Base-by-base conservation (phyloP, 345 rosid species). In the Populus tremula region DNA sequence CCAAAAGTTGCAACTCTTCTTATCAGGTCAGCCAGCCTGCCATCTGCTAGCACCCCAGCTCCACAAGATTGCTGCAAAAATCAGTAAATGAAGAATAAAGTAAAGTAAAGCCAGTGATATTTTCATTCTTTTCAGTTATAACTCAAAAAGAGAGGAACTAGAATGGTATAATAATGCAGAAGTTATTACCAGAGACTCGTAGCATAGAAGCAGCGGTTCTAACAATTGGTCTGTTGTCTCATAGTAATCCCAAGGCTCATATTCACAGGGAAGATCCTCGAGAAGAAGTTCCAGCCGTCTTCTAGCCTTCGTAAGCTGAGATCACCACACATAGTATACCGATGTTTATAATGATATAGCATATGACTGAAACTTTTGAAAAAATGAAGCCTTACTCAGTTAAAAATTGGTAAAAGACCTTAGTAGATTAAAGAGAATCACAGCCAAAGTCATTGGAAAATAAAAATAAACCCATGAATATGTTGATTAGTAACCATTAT, bases 251-350 rank as follows among this genome's bases (percentile, higher is more conserved):
- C 84, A 82, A 70, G 91, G 83, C 69, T 92, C 96, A 80, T 84
- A 82, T 75, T 93, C 99, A 82, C 99, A 92, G 23, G 97, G 99
- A 85, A 93, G 91, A 87, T 89, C 97, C 87, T 93, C 99, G 35
- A 96, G 94, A 75, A 90, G 88, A 79, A 90, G 91, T 82, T 96
- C 99, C 81, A 93, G 85, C 80, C 94, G 84, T 76, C 85, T 87
- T 78, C 88, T 80, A 56, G 99, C 86, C 90, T 85, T 93, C 90
- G 86, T 84, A 80, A 96, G 99, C 99, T 95, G 86, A 83, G 78
- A 81, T 71, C 72, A 80, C 14, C 78, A 36, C 23, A 73, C 41
- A 78, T 36, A 5, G 62, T 11, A 77, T 62, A 59, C 38, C 31
- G 17, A 67, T 25, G 70, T n/a, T 79, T 10, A 39, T 35, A 43